These are phyloP conservation scores for Senna siamea DNA, from an alignment of 306 rosid genomes.

Conservation along the genomic window DNA sequence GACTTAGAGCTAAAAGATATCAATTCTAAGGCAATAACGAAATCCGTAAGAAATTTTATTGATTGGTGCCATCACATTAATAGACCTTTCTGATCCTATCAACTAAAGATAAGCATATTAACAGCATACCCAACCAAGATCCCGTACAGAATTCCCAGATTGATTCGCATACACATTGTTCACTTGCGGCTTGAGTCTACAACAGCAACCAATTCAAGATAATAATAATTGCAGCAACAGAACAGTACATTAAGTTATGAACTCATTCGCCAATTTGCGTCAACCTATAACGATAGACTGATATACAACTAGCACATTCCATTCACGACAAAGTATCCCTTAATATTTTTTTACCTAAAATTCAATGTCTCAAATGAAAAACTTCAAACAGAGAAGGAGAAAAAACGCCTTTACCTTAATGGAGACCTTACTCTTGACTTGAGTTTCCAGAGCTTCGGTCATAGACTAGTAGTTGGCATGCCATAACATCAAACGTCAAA, in stretches of 20 bases:
- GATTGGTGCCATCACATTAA: constrained; percentile 5
- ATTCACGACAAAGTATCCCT: not conserved
- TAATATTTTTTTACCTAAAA: not conserved
- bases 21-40: not conserved
- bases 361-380: not conserved
- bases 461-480: constrained; percentile 59
- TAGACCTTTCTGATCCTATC: not conserved
- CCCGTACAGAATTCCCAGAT: not conserved
- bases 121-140: constrained; percentile 1
- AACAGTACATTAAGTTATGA: not conserved
- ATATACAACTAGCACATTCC: constrained; percentile 6
- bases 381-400: not conserved
- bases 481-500: not conserved
- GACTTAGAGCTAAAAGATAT: not conserved
- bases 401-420: constrained; percentile 61
- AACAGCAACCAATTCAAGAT: constrained; percentile 4
- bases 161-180: not conserved
- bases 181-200: not conserved
- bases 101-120: not conserved
- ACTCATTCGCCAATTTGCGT: not conserved
- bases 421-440: constrained; percentile 84
- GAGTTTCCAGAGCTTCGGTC: constrained; percentile 91
- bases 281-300: not conserved
- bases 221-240: not conserved
- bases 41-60: not conserved